Evolutionary conservation across 2,329 filamentous ascomycete genomes (phyloP), one percentile per base, ranked within the genome.

Genomic region (Truncatella angustata): DNA sequence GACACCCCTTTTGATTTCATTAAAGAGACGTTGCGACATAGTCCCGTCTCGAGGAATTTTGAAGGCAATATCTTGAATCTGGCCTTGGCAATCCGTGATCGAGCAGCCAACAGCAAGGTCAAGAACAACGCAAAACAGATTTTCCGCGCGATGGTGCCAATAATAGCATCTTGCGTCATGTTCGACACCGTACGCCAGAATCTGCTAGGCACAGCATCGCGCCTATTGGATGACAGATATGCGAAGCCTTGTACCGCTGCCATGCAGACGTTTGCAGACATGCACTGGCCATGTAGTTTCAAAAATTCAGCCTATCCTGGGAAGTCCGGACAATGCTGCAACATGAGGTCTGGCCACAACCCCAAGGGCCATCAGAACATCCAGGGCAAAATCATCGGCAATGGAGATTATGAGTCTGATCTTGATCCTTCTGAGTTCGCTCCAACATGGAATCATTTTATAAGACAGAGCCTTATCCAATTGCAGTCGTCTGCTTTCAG

Each of bases 1-100:
- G 60, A 63, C 23, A 63, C 61, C n/a, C 65, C 65, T 12, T 67
- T 67, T 18, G 65, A 67, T 48, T 67, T 67, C 42, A 62, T 67
- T 32, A 62, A 63, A 51, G 65, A 67, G 52, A 63, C 65, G 35
- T 63, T 67, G 39, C 57, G 63, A n/a, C 65, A 67, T 30, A 66
- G 60, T 30, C 64, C 64, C 2, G 55, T 58, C 2, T 64, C 65
- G 7, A 59, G 63, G 7, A 66, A 63, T 32, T 67, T 67, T 26
- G 63, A 66, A 51, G 64, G 65, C 2, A 67, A 65, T 37, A 66
- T 66, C 42, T 50, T 67, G 5, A 65, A 56, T 39, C 48, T 67
- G 24, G 63, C 63, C 5, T 39, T 67, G 34, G 51, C 62, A 4
- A 65, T 67, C 45, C 62, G 59, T 42, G 58, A 65, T 3, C 58